Evolutionary conservation across 225 moss, liverwort and hornwort species (phyloP).

Genomic region (Bryum argenteum): DNA sequence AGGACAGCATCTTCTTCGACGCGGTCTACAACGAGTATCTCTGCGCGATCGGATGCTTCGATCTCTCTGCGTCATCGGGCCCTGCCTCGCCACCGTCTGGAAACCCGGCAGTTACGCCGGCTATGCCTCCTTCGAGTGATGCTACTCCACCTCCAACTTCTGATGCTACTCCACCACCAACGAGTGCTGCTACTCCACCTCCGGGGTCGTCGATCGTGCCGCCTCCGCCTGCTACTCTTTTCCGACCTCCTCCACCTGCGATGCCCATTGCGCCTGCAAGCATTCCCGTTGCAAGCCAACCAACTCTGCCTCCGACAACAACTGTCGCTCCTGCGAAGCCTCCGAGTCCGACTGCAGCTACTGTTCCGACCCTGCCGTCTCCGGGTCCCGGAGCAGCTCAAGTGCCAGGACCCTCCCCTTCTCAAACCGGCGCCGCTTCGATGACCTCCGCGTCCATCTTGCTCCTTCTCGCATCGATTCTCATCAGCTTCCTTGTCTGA

Average conservation of each 20-base stretch:
- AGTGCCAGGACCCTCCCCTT: background rate
- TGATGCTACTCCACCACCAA: background rate
- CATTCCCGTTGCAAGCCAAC: background rate
- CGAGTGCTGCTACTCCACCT: background rate
- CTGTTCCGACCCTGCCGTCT: background rate
- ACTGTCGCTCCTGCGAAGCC: background rate
- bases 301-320: too few relatives aligned
- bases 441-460: background rate
- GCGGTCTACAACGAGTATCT: background rate
- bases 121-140: fast-evolving
- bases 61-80: background rate
- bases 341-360: background rate
- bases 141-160: background rate
- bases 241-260: conserved; percentile 28
- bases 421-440: background rate
- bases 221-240: conserved; percentile 22
- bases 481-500: conserved; percentile 6
- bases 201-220: fast-evolving
- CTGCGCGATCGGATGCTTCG: conserved; percentile 42
- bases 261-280: background rate
- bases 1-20: background rate
- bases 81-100: background rate
- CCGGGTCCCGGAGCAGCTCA: background rate
- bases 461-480: background rate
- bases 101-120: background rate